phyloP scores from a whole-genome alignment of 2,329 filamentous ascomycete species.

The Diplocarpon rosae region DNA sequence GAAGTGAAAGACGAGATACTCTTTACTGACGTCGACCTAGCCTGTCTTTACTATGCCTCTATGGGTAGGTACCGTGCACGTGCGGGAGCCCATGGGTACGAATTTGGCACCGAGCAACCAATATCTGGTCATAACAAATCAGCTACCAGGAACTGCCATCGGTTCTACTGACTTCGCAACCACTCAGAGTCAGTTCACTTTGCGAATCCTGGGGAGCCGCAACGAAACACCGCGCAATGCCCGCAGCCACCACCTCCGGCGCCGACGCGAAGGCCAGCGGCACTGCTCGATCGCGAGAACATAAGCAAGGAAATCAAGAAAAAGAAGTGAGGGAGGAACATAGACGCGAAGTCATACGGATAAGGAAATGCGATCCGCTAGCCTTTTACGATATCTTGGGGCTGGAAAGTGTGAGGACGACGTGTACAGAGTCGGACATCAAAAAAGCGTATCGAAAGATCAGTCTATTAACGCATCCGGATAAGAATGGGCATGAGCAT shows the following conservation, averaged over 20 bases:
- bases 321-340: conserved; percentile 81
- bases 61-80: too few species aligned
- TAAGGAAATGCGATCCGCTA: conserved; percentile 71
- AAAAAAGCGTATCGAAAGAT: conserved; percentile 97
- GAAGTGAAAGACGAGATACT: too few species aligned
- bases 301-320: conserved; percentile 46
- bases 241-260: conserved; percentile 32
- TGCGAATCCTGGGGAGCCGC: not conserved
- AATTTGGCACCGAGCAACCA: too few species aligned
- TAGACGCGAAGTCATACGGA: conserved; percentile 80
- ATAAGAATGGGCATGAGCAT: conserved; percentile 94
- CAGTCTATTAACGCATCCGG: conserved; percentile 88
- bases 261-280: conserved; percentile 28
- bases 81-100: too few species aligned
- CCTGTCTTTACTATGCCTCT: too few species aligned
- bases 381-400: conserved; percentile 94
- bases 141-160: not conserved
- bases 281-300: conserved; percentile 33
- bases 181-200: not conserved
- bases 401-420: conserved; percentile 50
- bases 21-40: too few species aligned
- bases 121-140: not conserved
- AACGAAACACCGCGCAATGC: conserved; percentile 19
- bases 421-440: conserved; percentile 71
- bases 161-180: not conserved